phyloP scores from a whole-genome alignment of 768 basidiomycete genomes.

The Clathrus columnatus region DNA sequence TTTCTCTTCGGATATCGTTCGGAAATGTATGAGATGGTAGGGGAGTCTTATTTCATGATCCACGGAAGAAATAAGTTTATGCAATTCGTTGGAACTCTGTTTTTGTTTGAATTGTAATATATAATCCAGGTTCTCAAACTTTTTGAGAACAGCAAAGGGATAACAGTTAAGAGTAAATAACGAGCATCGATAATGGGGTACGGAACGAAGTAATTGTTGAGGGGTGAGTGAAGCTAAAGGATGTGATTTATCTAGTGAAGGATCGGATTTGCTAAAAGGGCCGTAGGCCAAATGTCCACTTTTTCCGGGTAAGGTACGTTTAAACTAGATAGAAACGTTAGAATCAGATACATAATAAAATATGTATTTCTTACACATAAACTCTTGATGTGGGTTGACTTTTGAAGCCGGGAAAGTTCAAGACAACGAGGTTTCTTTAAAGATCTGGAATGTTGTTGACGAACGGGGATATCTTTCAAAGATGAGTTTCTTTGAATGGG shows the following conservation, averaged over 20 bases:
- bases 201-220: neutral
- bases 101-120: neutral
- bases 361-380: neutral
- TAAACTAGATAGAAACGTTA: neutral
- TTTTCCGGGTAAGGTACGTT: constrained; percentile 5
- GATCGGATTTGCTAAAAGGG: neutral
- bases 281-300: neutral
- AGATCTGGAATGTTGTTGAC: too few species aligned
- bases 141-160: constrained; percentile 1
- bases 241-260: neutral
- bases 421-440: too few species aligned
- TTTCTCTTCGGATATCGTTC: neutral
- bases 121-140: neutral
- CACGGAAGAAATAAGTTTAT: neutral
- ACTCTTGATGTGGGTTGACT: neutral
- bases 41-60: neutral
- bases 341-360: neutral
- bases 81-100: neutral
- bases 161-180: constrained; percentile 2
- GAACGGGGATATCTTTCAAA: too few species aligned
- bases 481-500: too few species aligned
- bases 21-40: neutral
- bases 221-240: neutral
- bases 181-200: constrained; percentile 1
- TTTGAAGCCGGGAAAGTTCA: neutral